Conservation (phyloP, 2,329 filamentous ascomycete species). For the Fusarium devonianum region DNA sequence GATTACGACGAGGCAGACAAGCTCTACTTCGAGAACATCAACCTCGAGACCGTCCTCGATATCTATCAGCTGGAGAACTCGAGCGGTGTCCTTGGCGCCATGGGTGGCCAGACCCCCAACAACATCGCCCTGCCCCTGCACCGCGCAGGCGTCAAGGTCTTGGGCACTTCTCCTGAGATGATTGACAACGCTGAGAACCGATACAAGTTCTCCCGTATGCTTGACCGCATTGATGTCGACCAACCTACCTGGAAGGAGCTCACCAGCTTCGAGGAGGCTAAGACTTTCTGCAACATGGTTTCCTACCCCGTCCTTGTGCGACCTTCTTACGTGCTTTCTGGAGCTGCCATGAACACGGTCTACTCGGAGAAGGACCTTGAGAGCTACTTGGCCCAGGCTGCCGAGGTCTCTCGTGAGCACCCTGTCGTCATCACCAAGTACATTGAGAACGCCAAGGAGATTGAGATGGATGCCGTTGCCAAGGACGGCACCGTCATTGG, state of each 20-base stretch:
- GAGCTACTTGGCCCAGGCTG: slow-evolving; percentile 87
- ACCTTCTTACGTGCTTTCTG: slow-evolving; percentile 95
- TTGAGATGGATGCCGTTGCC: slow-evolving; percentile 98
- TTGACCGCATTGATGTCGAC: slow-evolving; percentile 92
- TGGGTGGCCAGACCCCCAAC: slow-evolving; percentile 98
- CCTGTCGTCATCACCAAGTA: slow-evolving; percentile 99
- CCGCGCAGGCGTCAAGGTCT: slow-evolving; percentile 87
- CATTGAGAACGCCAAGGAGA: slow-evolving; percentile 99
- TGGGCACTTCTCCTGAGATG: slow-evolving; percentile 98
- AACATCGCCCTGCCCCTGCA: slow-evolving; percentile 93
- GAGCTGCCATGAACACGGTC: slow-evolving; percentile 98
- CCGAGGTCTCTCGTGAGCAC: slow-evolving; percentile 91
- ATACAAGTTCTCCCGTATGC: slow-evolving; percentile 98
- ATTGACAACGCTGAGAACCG: slow-evolving; percentile 97
- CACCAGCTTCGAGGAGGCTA: slow-evolving; percentile 91
- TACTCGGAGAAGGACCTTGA: slow-evolving; percentile 94
- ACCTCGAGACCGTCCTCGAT: slow-evolving; percentile 86
- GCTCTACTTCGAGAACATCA: slow-evolving; percentile 97
- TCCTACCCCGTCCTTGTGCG: slow-evolving; percentile 93
- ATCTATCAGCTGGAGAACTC: slow-evolving; percentile 90
- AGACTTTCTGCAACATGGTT: slow-evolving; percentile 84
- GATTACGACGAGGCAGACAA: slow-evolving; percentile 95
- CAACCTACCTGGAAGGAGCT: slow-evolving; percentile 98
- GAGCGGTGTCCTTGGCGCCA: slow-evolving; percentile 86
- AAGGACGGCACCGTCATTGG: slow-evolving; percentile 88